These are phyloP conservation scores for Clonostachys sp. DNA, from an alignment of 2,329 filamentous ascomycete species.

Conservation along the genomic window DNA sequence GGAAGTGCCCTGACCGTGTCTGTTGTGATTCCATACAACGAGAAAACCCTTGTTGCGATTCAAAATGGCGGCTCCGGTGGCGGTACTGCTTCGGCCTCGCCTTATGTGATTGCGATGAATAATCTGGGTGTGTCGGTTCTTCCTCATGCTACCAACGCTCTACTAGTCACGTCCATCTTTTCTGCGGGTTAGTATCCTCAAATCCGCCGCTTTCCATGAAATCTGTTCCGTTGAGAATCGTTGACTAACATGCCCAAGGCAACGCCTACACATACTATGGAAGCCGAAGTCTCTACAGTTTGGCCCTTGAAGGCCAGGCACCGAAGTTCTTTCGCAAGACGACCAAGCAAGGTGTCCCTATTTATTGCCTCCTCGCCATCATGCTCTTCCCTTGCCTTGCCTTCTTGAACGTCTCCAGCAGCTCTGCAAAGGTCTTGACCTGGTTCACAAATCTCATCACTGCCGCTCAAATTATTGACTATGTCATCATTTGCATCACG, in stretches of 20 bases:
- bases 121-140: constrained; percentile 47
- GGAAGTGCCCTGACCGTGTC: constrained; percentile 24
- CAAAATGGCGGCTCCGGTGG: constrained; percentile 17
- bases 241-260: too few relatives aligned
- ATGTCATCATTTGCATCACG: constrained; percentile 45
- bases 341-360: constrained; percentile 56
- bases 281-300: constrained; percentile 43
- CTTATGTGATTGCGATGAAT: constrained; percentile 52
- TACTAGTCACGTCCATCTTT: constrained; percentile 35
- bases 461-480: constrained; percentile 56
- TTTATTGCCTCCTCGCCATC: constrained; percentile 50
- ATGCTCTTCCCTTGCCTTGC: constrained; percentile 49
- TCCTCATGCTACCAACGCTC: constrained; percentile 53
- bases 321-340: constrained; percentile 50
- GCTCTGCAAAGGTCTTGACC: constrained; percentile 41
- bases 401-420: constrained; percentile 44
- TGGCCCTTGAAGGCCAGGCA: constrained; percentile 44
- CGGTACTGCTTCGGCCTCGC: constrained; percentile 44
- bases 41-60: constrained; percentile 10
- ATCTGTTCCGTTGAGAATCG: too few relatives aligned
- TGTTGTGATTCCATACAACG: constrained; percentile 21
- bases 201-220: too few relatives aligned
- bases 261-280: constrained; percentile 49
- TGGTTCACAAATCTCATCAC: constrained; percentile 55
- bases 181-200: constrained; percentile 25